These are phyloP conservation scores for Pulveroboletus sp. DNA, from an alignment of 1,284 basidiomycete species.

Conservation along the genomic window DNA sequence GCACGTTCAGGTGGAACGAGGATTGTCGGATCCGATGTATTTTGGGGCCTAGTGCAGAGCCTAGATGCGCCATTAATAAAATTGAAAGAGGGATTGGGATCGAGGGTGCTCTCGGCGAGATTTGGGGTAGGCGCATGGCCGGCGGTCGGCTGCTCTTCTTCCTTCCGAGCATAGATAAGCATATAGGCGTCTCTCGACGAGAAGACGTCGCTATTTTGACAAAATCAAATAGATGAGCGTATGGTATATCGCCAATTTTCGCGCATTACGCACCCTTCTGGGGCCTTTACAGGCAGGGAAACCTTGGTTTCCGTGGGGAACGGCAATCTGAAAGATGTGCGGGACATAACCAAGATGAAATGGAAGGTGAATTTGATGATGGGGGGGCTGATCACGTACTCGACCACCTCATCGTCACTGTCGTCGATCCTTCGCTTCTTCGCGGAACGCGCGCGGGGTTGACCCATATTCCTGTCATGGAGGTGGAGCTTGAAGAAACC, in stretches of 20 bases:
- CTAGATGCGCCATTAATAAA: slow-evolving; percentile 25
- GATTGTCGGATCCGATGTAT: slow-evolving; percentile 23
- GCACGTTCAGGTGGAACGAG: slow-evolving; percentile 54
- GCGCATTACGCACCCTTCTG: slow-evolving; percentile 28
- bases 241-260: slow-evolving; percentile 8
- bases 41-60: slow-evolving; percentile 7
- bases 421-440: slow-evolving; percentile 53
- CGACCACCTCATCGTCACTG: slow-evolving; percentile 57
- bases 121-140: slow-evolving; percentile 28
- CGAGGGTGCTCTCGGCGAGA: slow-evolving; percentile 23
- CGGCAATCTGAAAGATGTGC: slow-evolving; percentile 25
- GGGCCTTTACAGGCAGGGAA: slow-evolving; percentile 31
- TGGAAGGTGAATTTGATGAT: slow-evolving; percentile 21
- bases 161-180: slow-evolving; percentile 77
- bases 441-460: slow-evolving; percentile 33
- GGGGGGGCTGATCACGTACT: slow-evolving; percentile 38
- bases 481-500: slow-evolving; percentile 4
- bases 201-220: slow-evolving; percentile 38
- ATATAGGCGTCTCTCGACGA: slow-evolving; percentile 88
- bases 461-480: slow-evolving; percentile 22
- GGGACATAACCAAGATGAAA: slow-evolving; percentile 22
- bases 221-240: slow-evolving; percentile 29
- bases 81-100: slow-evolving; percentile 9
- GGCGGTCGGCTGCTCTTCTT: slow-evolving; percentile 16
- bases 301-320: slow-evolving; percentile 20